Evolutionary conservation across 2,329 filamentous ascomycete genomes (phyloP), one percentile per base, ranked within the genome.

Genomic region (Exserohilum turcica): DNA sequence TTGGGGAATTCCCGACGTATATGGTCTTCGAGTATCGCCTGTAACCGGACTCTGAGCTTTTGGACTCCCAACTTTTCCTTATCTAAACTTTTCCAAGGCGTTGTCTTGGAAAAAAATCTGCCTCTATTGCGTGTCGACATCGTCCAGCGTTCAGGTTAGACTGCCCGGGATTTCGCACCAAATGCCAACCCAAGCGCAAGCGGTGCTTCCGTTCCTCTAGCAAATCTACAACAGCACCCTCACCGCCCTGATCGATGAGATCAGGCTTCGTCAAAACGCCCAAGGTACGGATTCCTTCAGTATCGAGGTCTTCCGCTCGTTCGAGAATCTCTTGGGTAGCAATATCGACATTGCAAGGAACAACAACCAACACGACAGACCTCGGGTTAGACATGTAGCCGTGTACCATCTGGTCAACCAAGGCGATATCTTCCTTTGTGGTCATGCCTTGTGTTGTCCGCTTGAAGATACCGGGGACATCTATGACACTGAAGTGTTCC

Each of bases 391-490:
- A 67, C 57, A 66, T 66, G 35, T 66, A 67, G 2, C 5, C 13
- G 7, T 54, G 13, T 9, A 66, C 60, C 48, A 66, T 60, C 8
- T 45, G 40, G 18, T 43, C 33, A 2, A 67, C 62, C 8, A 67
- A 32, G 0, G 18, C 16, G 12, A 55, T 43, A 38, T 66, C 60
- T 6, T 21, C 42, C 5, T 59, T 37, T 2, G 63, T 62, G 2
- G 60, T 63, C 1, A 60, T 13, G 8, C 28, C 31, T 13, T 43
- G 16, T 2, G 31, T 37, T 4, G 47, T 32, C 21, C 40, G 24
- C 6, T 56, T 57, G 51, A 79, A 78, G 5, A 79, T 73, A 0
- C 77, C 77, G 2, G 77, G 78, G 0, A 79, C 66, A 47, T 79
- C 76, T 18, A 79, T 74, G 2, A 80, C 66, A 12, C 66, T 77